phyloP scores from a whole-genome alignment of 1,284 basidiomycete genomes.

The Agroathelia rolfsii region DNA sequence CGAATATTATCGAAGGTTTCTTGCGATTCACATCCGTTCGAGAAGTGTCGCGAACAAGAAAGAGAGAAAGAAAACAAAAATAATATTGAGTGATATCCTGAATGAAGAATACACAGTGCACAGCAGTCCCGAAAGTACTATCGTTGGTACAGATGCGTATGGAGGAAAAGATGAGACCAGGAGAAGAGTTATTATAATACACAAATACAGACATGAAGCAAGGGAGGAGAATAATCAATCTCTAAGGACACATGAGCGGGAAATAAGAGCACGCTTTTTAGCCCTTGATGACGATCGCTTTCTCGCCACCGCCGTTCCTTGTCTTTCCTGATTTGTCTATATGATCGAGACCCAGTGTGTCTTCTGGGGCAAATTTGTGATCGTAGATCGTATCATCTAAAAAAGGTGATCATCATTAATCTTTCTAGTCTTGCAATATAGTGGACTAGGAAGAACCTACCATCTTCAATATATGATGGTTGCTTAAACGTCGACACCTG shows the following conservation, averaged over 20 bases:
- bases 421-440: too few relatives aligned
- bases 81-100: slow-evolving; percentile 18
- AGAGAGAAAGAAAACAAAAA: slow-evolving; percentile 33
- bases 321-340: slow-evolving; percentile 86
- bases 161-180: too few relatives aligned
- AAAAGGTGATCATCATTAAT: slow-evolving; percentile 7
- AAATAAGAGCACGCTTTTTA: slow-evolving; percentile 31
- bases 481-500: slow-evolving; percentile 93
- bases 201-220: slow-evolving; percentile 37
- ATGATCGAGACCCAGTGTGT: slow-evolving; percentile 93
- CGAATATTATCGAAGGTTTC: slow-evolving; percentile 10
- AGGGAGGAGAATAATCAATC: slow-evolving; percentile 24
- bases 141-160: too few relatives aligned
- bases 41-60: slow-evolving; percentile 21
- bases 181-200: too few relatives aligned
- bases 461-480: slow-evolving; percentile 93
- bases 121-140: slow-evolving; percentile 15
- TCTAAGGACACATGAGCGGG: slow-evolving; percentile 17
- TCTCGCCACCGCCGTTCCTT: slow-evolving; percentile 68
- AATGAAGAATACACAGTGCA: slow-evolving; percentile 13
- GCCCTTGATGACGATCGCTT: slow-evolving; percentile 86
- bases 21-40: slow-evolving; percentile 13
- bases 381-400: slow-evolving; percentile 91
- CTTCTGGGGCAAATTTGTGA: slow-evolving; percentile 93
- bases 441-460: slow-evolving; percentile 35